A percentile compares a stretch with the other conserved stretches of the same genome.
Conservation (phyloP, 805 yeast species). For the Wickerhamomyces hampshirensis region DNA sequence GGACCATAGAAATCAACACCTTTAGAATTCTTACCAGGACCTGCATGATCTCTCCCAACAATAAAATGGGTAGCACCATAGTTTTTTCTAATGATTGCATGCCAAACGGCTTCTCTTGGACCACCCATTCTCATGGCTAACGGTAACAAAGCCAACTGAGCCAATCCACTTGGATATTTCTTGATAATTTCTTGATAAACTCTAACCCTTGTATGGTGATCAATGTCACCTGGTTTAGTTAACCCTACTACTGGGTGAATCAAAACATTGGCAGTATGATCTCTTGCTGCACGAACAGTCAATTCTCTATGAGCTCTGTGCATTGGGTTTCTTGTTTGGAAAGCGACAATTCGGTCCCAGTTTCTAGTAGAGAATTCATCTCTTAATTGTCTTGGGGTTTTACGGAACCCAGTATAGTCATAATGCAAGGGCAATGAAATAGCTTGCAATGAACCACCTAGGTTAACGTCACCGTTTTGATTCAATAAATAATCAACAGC, state of each 20-base stretch:
- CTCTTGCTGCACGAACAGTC: conserved; percentile 95
- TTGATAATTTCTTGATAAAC: conserved; percentile 90
- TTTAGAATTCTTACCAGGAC: conserved; percentile 84
- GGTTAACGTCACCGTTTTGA: conserved; percentile 74
- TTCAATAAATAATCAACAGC: conserved; percentile 72
- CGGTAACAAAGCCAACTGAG: conserved; percentile 81
- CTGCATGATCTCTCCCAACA: conserved; percentile 98
- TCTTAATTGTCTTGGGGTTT: conserved; percentile 88
- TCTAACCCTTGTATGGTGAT: conserved; percentile 94
- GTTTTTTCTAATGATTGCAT: conserved; percentile 92
- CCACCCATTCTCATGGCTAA: conserved; percentile 99
- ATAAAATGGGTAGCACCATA: conserved; percentile 96
- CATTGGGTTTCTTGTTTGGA: conserved; percentile 98
- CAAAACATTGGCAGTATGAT: conserved; percentile 78
- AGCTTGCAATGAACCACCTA: conserved; percentile 88
- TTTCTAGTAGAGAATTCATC: conserved; percentile 73
- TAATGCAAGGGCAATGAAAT: conserved; percentile 80
- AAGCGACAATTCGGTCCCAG: conserved; percentile 90
- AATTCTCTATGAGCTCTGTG: conserved; percentile 97
- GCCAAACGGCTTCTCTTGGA: conserved; percentile 98
- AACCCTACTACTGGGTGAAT: conserved; percentile 97
- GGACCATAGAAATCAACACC: conserved; percentile 97
- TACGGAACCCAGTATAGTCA: conserved; percentile 82
- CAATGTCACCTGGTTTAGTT: conserved; percentile 97
- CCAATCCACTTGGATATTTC: conserved; percentile 92